Evolutionary conservation across 805 yeast genomes (phyloP).

Genomic region (Candida maris): DNA sequence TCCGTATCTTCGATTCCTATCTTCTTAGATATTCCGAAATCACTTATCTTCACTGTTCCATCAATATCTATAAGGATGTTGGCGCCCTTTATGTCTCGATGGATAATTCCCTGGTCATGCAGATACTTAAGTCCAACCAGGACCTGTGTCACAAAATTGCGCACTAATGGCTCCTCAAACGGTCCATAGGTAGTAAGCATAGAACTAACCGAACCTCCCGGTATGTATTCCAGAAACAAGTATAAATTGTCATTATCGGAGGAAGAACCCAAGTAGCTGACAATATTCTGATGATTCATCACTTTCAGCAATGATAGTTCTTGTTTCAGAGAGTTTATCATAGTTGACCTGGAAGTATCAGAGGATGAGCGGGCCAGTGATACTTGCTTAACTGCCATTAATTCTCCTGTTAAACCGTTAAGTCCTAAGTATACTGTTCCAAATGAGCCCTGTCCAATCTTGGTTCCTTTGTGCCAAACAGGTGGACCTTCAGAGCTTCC

Average conservation of each 20-base stretch:
- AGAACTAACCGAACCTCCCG: slow-evolving; percentile 47
- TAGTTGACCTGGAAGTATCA: slow-evolving; percentile 31
- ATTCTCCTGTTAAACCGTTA: slow-evolving; percentile 87
- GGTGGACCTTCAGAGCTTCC: slow-evolving; percentile 56
- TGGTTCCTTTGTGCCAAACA: slow-evolving; percentile 89
- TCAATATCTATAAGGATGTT: slow-evolving; percentile 56
- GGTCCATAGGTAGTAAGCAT: slow-evolving; percentile 59
- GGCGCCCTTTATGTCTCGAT: slow-evolving; percentile 64
- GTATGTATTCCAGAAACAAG: slow-evolving; percentile 60
- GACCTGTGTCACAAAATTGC: slow-evolving; percentile 54
- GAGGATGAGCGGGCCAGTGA: slow-evolving; percentile 48
- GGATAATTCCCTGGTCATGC: slow-evolving; percentile 56
- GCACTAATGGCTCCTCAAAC: slow-evolving; percentile 55
- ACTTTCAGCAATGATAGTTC: slow-evolving; percentile 77
- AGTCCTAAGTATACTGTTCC: slow-evolving; percentile 92
- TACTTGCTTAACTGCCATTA: slow-evolving; percentile 97
- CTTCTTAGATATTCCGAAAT: slow-evolving; percentile 64
- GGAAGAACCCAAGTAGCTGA: slow-evolving; percentile 85
- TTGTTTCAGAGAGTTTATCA: slow-evolving; percentile 78
- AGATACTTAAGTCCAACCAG: slow-evolving; percentile 52
- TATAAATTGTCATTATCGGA: slow-evolving; percentile 68
- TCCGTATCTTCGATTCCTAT: slow-evolving; percentile 34
- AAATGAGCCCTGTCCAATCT: slow-evolving; percentile 92
- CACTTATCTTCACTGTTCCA: slow-evolving; percentile 62
- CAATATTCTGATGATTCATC: slow-evolving; percentile 87